A percentile compares a stretch with the other conserved stretches of the same genome.
These are phyloP conservation scores for Niebla homalea DNA, from an alignment of 495 filamentous ascomycete genomes.

Conservation along the genomic window DNA sequence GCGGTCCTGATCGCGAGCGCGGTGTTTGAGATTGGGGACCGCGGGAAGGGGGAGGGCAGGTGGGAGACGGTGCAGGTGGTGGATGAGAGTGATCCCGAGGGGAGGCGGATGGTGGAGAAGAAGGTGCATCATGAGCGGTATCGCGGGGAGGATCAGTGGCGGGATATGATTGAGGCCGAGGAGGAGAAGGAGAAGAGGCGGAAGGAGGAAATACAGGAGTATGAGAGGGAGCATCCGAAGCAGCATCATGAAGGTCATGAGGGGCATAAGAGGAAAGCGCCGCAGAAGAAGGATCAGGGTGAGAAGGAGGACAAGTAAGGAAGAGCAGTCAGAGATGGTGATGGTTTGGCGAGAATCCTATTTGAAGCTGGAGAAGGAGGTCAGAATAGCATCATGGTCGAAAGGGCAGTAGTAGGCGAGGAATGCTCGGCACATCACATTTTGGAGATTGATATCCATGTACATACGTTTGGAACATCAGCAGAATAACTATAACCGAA, in stretches of 20 bases:
- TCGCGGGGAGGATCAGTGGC: conserved; percentile 71
- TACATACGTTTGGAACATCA: too few species aligned
- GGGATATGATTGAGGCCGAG: conserved; percentile 55
- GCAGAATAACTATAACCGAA: too few species aligned
- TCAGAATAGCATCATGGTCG: background rate
- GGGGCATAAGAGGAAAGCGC: conserved; percentile 10
- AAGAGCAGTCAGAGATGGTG: conserved; percentile 6
- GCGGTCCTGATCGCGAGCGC: conserved; percentile 79
- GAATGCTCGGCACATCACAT: too few species aligned
- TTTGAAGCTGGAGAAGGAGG: background rate
- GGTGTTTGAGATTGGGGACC: conserved; percentile 79
- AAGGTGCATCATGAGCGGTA: conserved; percentile 66
- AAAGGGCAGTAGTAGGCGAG: too few species aligned
- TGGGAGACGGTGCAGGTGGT: conserved; percentile 18
- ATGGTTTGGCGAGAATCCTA: background rate
- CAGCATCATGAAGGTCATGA: conserved; percentile 23
- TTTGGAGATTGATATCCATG: too few species aligned
- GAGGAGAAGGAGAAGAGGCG: conserved; percentile 42
- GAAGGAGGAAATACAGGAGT: conserved; percentile 24
- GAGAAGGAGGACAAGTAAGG: conserved; percentile 8
- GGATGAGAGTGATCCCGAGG: conserved; percentile 37
- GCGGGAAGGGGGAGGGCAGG: conserved; percentile 52
- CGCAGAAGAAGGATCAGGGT: background rate
- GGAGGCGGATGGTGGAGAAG: conserved; percentile 71
- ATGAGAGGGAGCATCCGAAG: conserved; percentile 19